Base-by-base conservation (phyloP, 345 rosid species). In the Passiflora organensis region DNA sequence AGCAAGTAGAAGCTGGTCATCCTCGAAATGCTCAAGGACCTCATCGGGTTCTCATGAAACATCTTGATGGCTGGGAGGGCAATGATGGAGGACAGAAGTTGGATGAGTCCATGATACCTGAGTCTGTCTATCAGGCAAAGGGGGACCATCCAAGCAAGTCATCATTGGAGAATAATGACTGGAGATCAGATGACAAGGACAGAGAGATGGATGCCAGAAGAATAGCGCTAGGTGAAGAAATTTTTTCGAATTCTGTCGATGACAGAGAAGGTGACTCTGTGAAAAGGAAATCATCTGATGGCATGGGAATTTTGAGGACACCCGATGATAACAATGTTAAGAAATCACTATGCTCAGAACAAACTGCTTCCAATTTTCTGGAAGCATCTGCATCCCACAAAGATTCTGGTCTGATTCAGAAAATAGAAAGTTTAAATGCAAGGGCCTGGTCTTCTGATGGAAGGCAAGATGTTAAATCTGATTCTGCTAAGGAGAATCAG, bases 21-120 rank as follows among this genome's bases (percentile, higher is more conserved):
- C 64, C 78, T 54, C 82, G 53, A 55, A 87, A 82, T 58, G 25
- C 71, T 16, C 83, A 67, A 55, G 80, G 80, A 45, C 85, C 80
- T 11, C 82, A 73, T 70, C 85, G 76, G 66, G 87, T 85, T 69
- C 89, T 85, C 53, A 65, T 89, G 72, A 89, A 82, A 80, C 89
- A 78, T 42, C 89, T 80, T 54, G 86, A 86, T 56, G 72, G 73
- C 55, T 78, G 86, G 81, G 82, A 73, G 53, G 86, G 70, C 49
- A 77, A 65, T 59, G 83, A 71, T 56, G 82, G 64, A 48, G 76
- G 72, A 48, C 73, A 59, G 43, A 80, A 78, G 70, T 60, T 59
- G 66, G 95, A 78, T 69, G 87, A 69, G 50, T 46, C 42, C 53
- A 49, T 45, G 21, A 55, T 53, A 57, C 38, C 70, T 19, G 70